phyloP scores from a whole-genome alignment of 202 grass and related monocot species.

The Zizania palustris region DNA sequence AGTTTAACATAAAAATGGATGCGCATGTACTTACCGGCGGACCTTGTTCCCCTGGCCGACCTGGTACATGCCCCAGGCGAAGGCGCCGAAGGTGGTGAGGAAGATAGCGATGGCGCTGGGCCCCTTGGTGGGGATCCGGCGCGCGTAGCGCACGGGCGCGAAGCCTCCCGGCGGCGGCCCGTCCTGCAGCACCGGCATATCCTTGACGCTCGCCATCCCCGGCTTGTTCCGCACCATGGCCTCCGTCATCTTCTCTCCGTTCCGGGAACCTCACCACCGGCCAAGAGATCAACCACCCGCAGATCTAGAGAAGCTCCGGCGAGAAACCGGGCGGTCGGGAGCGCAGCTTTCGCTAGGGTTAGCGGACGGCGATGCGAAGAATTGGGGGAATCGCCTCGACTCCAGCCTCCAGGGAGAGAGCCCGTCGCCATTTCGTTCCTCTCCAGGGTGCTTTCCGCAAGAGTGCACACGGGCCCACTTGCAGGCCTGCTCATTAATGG shows the following conservation, averaged over 20 bases:
- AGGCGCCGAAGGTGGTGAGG: constrained; percentile 73
- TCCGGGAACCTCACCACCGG: constrained; percentile 25
- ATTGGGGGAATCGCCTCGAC: constrained; percentile 22
- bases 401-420: not conserved
- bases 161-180: constrained; percentile 91
- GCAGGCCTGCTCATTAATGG: not conserved
- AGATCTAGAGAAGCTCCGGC: constrained; percentile 39
- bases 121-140: constrained; percentile 81
- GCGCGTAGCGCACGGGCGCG: constrained; percentile 82
- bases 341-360: constrained; percentile 40
- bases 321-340: constrained; percentile 1
- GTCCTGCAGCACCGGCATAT: constrained; percentile 96
- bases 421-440: not conserved
- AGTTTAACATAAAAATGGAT: not conserved
- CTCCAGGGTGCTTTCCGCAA: constrained; percentile 12
- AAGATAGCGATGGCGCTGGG: constrained; percentile 84
- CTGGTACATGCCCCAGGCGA: constrained; percentile 96
- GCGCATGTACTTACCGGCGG: constrained; percentile 62
- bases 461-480: not conserved
- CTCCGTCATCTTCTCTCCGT: constrained; percentile 80
- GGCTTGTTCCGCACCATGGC: constrained; percentile 85
- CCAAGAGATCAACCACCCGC: not conserved
- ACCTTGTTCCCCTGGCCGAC: constrained; percentile 96
- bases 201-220: constrained; percentile 91
- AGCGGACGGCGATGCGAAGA: constrained; percentile 17